Conservation (phyloP, 1,139 yeast species). For the Kurtzmaniella quercitrusa region DNA sequence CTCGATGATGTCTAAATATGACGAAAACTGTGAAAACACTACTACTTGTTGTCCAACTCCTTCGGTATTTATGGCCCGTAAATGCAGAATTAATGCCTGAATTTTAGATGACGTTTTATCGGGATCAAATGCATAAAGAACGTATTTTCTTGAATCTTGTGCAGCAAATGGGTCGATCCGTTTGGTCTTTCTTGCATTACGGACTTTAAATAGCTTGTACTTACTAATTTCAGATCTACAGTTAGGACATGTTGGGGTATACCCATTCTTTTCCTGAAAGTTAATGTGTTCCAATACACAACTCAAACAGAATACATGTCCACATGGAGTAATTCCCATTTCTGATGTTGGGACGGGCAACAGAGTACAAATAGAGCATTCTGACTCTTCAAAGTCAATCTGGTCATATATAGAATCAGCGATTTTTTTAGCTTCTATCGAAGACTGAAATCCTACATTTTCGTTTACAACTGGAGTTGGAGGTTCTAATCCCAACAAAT, state of each 20-base stretch:
- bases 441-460: neutral
- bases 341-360: constrained; percentile 55
- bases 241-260: constrained; percentile 52
- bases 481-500: constrained; percentile 10
- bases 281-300: constrained; percentile 73
- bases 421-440: constrained; percentile 15
- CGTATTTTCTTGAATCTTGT: constrained; percentile 23
- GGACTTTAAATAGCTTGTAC: constrained; percentile 38
- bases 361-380: constrained; percentile 82
- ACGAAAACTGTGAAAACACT: constrained; percentile 88
- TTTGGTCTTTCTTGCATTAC: constrained; percentile 23
- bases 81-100: constrained; percentile 61
- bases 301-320: constrained; percentile 71
- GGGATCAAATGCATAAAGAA: constrained; percentile 44
- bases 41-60: constrained; percentile 70
- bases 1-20: constrained; percentile 72
- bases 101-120: constrained; percentile 66
- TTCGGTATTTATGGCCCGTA: constrained; percentile 48
- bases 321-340: constrained; percentile 70
- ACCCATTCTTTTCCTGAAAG: constrained; percentile 30
- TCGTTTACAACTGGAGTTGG: constrained; percentile 16
- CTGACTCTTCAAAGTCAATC: constrained; percentile 47
- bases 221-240: constrained; percentile 47
- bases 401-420: constrained; percentile 23
- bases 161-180: constrained; percentile 33